Evolutionary conservation across 2,329 filamentous ascomycete genomes (phyloP).

Genomic region (Neurospora sp.): DNA sequence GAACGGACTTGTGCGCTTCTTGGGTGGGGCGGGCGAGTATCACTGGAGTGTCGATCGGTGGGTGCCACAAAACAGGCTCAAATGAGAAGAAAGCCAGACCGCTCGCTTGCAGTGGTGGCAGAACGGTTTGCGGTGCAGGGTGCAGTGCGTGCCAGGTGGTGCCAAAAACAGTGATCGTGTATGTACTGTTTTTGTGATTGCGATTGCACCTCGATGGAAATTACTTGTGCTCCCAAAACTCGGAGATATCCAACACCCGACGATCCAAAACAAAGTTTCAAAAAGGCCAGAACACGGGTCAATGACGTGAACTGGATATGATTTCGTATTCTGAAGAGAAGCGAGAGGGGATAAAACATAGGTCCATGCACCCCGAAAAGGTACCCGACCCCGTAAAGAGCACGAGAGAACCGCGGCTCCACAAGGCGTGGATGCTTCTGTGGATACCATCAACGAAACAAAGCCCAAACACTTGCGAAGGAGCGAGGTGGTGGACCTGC

Average conservation of each 20-base stretch:
- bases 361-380: background rate
- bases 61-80: background rate
- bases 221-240: background rate
- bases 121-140: background rate
- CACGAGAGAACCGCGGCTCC: background rate
- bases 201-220: background rate
- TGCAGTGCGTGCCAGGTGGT: background rate
- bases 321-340: background rate
- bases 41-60: background rate
- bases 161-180: too few species aligned
- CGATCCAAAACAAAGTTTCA: background rate
- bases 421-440: background rate
- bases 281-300: background rate
- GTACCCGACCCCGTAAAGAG: background rate
- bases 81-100: background rate
- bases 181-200: background rate
- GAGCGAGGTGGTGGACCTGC: background rate
- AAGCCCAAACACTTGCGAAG: background rate
- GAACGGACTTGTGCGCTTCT: background rate
- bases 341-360: background rate
- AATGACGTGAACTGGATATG: background rate
- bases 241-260: background rate
- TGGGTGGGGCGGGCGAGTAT: background rate
- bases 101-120: background rate
- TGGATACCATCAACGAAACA: background rate